Percentiles rank a stretch among this genome's conserved stretches.
Evolutionary conservation across 805 yeast genomes (phyloP).

Genomic region (Cyberlindnera americana): DNA sequence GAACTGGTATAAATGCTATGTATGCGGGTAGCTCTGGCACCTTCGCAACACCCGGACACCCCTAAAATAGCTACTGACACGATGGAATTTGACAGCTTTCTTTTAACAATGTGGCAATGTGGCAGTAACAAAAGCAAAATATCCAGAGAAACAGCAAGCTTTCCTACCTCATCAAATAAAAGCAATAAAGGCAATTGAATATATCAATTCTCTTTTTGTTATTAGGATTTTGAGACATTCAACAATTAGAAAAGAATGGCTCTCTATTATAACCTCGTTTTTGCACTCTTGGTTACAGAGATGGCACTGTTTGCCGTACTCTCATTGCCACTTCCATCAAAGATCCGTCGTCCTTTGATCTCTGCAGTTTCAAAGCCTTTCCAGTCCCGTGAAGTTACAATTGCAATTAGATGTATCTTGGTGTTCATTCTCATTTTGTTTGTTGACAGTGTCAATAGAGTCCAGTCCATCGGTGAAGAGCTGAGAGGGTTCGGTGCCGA

Average conservation of each 20-base stretch:
- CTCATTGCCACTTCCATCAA: slow-evolving; percentile 83
- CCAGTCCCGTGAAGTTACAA: slow-evolving; percentile 64
- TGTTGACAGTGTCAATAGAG: slow-evolving; percentile 84
- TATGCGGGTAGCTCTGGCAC: no score
- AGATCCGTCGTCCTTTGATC: slow-evolving; percentile 64
- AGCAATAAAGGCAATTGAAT: no score
- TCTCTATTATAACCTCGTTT: slow-evolving; percentile 40
- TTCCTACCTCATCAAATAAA: no score
- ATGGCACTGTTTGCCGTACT: slow-evolving; percentile 74
- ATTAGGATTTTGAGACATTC: no score
- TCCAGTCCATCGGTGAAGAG: slow-evolving; percentile 64
- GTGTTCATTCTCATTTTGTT: slow-evolving; percentile 83
- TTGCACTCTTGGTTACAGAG: slow-evolving; percentile 73
- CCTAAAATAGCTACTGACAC: no score
- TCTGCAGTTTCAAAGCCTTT: slow-evolving; percentile 63
- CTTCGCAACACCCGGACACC: no score
- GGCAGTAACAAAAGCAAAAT: no score
- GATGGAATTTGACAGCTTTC: no score
- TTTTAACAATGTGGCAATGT: no score
- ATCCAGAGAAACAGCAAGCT: no score
- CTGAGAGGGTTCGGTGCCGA: slow-evolving; percentile 36
- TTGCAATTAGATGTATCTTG: slow-evolving; percentile 75
- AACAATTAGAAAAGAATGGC: slow-evolving; percentile 27
- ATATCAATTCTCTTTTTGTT: no score
- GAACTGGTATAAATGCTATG: no score